Conservation (phyloP, 1,284 basidiomycete genomes). For the Melampsora larici-populina region DNA sequence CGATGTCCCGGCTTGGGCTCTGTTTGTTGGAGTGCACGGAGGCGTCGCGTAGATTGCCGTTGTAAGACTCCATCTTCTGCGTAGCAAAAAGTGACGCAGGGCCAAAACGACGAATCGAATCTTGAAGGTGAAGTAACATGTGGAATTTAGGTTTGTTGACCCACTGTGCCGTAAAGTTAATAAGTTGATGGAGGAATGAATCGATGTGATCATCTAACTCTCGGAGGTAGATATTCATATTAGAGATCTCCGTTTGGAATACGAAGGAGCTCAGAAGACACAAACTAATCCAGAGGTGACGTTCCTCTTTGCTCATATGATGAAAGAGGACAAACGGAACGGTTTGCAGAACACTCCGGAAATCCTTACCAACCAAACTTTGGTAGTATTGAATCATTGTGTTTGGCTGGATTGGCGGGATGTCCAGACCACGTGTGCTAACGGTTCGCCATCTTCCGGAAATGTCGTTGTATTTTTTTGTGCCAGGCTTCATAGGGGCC, state of each 20-base stretch:
- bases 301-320: no score
- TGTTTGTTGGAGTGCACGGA: constrained; percentile 13
- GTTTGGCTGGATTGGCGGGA: constrained; percentile 47
- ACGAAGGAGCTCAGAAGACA: constrained; percentile 55
- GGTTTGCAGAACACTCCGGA: constrained; percentile 54
- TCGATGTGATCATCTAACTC: constrained; percentile 32
- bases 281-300: constrained; percentile 50
- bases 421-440: constrained; percentile 49
- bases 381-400: constrained; percentile 52
- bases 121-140: constrained; percentile 10
- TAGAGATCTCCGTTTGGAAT: no score
- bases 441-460: constrained; percentile 48
- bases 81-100: constrained; percentile 20
- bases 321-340: constrained; percentile 54
- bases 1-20: neutral
- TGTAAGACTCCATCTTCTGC: constrained; percentile 27
- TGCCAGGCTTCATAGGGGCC: constrained; percentile 25
- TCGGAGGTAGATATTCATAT: constrained; percentile 53
- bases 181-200: neutral
- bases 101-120: neutral
- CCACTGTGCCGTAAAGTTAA: neutral
- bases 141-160: constrained; percentile 23
- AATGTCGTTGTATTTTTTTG: constrained; percentile 45
- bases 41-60: neutral
- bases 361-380: constrained; percentile 54